Evolutionary conservation across 2,329 filamentous ascomycete genomes (phyloP), one percentile per base, ranked within the genome.

Genomic region (Colletotrichum sp.): DNA sequence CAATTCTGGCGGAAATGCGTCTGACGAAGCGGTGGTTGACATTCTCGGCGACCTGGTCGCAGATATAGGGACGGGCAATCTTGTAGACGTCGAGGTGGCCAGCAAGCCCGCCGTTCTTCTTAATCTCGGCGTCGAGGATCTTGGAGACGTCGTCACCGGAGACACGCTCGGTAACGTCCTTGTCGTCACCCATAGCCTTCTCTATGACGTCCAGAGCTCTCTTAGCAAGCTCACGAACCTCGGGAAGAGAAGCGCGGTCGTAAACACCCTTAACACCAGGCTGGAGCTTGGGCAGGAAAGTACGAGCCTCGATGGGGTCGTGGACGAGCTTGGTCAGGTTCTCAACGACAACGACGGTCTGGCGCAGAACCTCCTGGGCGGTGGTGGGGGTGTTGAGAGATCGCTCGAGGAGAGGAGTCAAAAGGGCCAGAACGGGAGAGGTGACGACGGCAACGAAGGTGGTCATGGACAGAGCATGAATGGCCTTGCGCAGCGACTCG

Each of bases 271-370:
- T 95, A 63, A 99, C 94, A 91, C 97, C 97, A 59, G 97, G 97
- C 82, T 95, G 94, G 68, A 99, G 90, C 86, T 98, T 98, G 67
- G 97, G 97, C 83, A 99, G 87, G 90, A 99, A 99, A 72, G 95
- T 95, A 79, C 97, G 92, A 39, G 97, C 97, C 88, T 99, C 97
- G 76, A 98, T 92, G 16, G 97, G 97, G 84, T 93, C 96, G 85
- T 99, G 97, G 32, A 99, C 97, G 36, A 99, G 92, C 88, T 98
- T 99, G 77, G 97, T 99, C 88, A 99, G 89, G 87, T 99, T 99
- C 88, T 99, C 97, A 24, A 97, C 94, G 67, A 99, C 98, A 71
- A 99, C 96, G 34, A 98, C 96, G 4, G 97, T 98, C 87, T 98
- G 96, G 77, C 97, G 94, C 72, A 98, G 90, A 26, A 99, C 96